Conservation (phyloP, 2,329 filamentous ascomycete species). For the Didymella glomerata region DNA sequence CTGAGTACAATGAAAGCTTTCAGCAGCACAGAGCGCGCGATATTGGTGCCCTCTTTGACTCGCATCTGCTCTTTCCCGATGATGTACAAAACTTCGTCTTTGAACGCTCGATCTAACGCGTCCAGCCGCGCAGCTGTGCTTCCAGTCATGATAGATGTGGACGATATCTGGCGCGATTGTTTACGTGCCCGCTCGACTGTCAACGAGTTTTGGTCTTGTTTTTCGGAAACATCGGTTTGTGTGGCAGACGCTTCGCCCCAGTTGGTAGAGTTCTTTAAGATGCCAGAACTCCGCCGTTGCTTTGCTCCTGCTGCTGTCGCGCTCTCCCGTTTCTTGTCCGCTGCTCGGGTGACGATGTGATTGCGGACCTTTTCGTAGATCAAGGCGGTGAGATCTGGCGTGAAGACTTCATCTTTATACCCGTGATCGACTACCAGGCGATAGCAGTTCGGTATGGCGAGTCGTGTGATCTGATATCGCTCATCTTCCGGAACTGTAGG, state of each 20-base stretch:
- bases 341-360: slow-evolving; percentile 44
- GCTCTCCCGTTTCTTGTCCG: slow-evolving; percentile 27
- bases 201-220: slow-evolving; percentile 10
- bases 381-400: slow-evolving; percentile 63
- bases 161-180: slow-evolving; percentile 17
- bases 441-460: slow-evolving; percentile 69
- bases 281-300: slow-evolving; percentile 5
- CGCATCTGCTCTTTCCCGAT: slow-evolving; percentile 61
- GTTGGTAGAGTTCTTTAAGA: slow-evolving; percentile 8
- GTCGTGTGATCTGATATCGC: slow-evolving; percentile 58
- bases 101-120: slow-evolving; percentile 55
- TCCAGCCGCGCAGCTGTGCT: slow-evolving; percentile 42
- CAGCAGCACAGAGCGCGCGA: slow-evolving; percentile 59
- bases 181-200: slow-evolving; percentile 10
- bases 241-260: slow-evolving; percentile 8
- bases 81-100: slow-evolving; percentile 61
- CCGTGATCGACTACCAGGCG: slow-evolving; percentile 75
- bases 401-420: slow-evolving; percentile 76
- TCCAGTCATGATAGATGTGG: slow-evolving; percentile 17
- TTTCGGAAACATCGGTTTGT: slow-evolving; percentile 14
- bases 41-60: slow-evolving; percentile 54
- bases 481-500: slow-evolving; percentile 58
- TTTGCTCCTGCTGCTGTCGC: slow-evolving; percentile 9
- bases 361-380: slow-evolving; percentile 68
- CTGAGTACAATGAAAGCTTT: slow-evolving; percentile 69